Conservation (phyloP, 2,329 filamentous ascomycete genomes). For the Coleophoma eucalyptorum region DNA sequence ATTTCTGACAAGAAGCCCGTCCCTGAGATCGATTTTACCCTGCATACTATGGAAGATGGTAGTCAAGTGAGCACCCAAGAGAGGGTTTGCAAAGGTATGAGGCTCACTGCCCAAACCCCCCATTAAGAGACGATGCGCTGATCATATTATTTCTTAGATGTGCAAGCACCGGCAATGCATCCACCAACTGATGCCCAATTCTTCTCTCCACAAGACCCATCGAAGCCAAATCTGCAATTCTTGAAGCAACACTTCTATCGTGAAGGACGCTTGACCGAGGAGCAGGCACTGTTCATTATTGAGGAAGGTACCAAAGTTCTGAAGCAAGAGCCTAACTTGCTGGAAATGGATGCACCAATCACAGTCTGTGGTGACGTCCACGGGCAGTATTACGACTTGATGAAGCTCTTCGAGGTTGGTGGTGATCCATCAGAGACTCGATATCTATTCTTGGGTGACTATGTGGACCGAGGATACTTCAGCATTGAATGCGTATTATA, state of each 20-base stretch:
- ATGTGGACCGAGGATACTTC: slow-evolving; percentile 97
- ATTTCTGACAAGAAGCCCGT: slow-evolving; percentile 93
- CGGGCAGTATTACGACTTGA: slow-evolving; percentile 98
- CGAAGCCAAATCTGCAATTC: slow-evolving; percentile 89
- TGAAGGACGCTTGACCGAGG: slow-evolving; percentile 93
- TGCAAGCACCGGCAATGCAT: slow-evolving; percentile 93
- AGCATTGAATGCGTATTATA: slow-evolving; percentile 99
- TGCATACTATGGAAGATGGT: slow-evolving; percentile 98
- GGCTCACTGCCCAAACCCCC: neutral
- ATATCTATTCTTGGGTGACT: slow-evolving; percentile 96
- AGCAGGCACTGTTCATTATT: slow-evolving; percentile 96
- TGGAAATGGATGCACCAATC: slow-evolving; percentile 99
- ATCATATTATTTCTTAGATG: slow-evolving; percentile 57
- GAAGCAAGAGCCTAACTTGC: slow-evolving; percentile 84
- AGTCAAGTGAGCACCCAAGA: slow-evolving; percentile 92
- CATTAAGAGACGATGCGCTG: neutral
- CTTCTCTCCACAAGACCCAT: slow-evolving; percentile 78
- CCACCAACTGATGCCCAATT: slow-evolving; percentile 94
- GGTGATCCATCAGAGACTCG: slow-evolving; percentile 94
- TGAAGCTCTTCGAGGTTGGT: slow-evolving; percentile 99
- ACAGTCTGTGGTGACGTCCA: slow-evolving; percentile 98
- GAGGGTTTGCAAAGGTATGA: slow-evolving; percentile 94
- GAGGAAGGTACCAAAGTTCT: slow-evolving; percentile 82
- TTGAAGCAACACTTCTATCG: slow-evolving; percentile 98
- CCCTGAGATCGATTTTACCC: slow-evolving; percentile 96